These are phyloP conservation scores for Talaromyces islandicus DNA, from an alignment of 2,329 filamentous ascomycete genomes.

Conservation along the genomic window DNA sequence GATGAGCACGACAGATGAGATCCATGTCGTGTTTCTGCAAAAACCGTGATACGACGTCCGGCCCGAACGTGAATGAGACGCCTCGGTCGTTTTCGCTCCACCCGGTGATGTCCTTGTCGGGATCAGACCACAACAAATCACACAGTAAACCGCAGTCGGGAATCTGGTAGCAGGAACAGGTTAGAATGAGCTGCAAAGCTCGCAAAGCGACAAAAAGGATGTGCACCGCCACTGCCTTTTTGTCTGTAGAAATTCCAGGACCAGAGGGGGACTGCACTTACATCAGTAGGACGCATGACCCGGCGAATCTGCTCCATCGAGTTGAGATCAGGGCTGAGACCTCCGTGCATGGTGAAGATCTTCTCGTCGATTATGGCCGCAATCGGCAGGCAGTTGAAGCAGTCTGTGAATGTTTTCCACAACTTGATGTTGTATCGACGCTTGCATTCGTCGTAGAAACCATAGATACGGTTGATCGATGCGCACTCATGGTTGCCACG, in stretches of 20 bases:
- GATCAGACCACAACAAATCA: slow-evolving; percentile 97
- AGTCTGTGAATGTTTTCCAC: slow-evolving; percentile 99
- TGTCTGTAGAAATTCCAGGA: background rate
- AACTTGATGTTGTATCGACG: slow-evolving; percentile 98
- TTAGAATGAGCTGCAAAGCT: slow-evolving; percentile 28
- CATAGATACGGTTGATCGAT: slow-evolving; percentile 97
- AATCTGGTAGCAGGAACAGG: slow-evolving; percentile 60
- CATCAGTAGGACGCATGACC: slow-evolving; percentile 97
- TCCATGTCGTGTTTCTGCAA: slow-evolving; percentile 99
- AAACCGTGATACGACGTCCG: slow-evolving; percentile 94
- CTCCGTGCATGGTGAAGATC: slow-evolving; percentile 99
- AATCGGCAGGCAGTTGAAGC: slow-evolving; percentile 98
- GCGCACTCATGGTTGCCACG: slow-evolving; percentile 99
- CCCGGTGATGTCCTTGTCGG: slow-evolving; percentile 97
- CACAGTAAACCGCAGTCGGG: slow-evolving; percentile 96
- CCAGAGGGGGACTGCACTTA: slow-evolving; percentile 49
- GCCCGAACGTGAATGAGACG: slow-evolving; percentile 97
- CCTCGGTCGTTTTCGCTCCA: slow-evolving; percentile 99
- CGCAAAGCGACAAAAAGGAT: slow-evolving; percentile 9
- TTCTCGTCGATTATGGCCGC: slow-evolving; percentile 99
- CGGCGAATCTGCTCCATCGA: slow-evolving; percentile 99
- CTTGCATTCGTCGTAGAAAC: slow-evolving; percentile 99
- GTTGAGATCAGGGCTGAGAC: slow-evolving; percentile 92
- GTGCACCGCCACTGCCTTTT: background rate
- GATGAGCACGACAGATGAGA: slow-evolving; percentile 95